These are phyloP conservation scores for Blastocystis sp. DNA, from an alignment of 352 stramenopile species.

Conservation along the genomic window DNA sequence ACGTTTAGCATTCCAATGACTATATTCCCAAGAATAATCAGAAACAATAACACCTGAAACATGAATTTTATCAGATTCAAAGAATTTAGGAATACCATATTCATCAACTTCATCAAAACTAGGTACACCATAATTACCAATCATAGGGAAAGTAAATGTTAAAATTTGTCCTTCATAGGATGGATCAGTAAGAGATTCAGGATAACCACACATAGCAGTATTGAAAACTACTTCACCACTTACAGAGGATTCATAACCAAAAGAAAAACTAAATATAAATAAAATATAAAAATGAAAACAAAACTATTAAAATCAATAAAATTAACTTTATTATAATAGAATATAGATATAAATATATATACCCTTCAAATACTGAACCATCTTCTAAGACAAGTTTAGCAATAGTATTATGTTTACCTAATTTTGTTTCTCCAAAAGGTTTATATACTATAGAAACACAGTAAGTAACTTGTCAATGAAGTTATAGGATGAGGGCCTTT, in stretches of 20 bases:
- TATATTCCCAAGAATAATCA: conserved; percentile 84
- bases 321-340: too few relatives aligned
- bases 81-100: conserved; percentile 74
- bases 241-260: conserved; percentile 58
- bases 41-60: conserved; percentile 82
- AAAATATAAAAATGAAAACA: too few relatives aligned
- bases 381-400: too few relatives aligned
- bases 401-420: too few relatives aligned
- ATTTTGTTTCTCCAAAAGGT: too few relatives aligned
- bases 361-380: too few relatives aligned
- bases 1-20: conserved; percentile 70
- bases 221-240: conserved; percentile 89
- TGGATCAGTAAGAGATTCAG: conserved; percentile 85
- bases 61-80: conserved; percentile 81
- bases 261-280: conserved; percentile 35
- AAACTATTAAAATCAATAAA: too few relatives aligned
- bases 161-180: conserved; percentile 89
- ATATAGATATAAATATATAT: too few relatives aligned
- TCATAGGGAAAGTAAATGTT: conserved; percentile 78
- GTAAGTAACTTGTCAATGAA: too few relatives aligned
- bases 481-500: too few relatives aligned
- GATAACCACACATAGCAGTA: conserved; percentile 94
- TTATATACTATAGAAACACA: too few relatives aligned
- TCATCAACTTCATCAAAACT: conserved; percentile 63
- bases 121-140: conserved; percentile 93